Base-by-base conservation (phyloP, 176 grass and related monocot species). In the Pontederia paniculata region DNA sequence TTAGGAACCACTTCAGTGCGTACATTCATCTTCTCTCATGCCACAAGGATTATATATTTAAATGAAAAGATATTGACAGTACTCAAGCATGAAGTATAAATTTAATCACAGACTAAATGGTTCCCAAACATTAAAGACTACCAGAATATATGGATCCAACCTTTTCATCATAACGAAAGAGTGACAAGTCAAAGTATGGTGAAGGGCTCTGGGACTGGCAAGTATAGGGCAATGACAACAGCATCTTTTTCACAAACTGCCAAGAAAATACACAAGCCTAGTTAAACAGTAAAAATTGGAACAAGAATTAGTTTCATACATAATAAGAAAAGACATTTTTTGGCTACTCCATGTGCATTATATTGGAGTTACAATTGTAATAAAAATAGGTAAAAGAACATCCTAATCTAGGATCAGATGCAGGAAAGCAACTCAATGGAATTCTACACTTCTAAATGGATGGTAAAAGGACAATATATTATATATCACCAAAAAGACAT, bases 151-250 rank as follows among this genome's bases (percentile, higher is more conserved):
- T 22, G 70, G 45, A 41, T 44, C 77, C 56, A 61, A 97, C 91
- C 91, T 97, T 97, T 65, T 90, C 91, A 71, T 97, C 91, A 74
- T 97, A 97, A 42, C 86, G 87, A 84, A 97, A 97, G 57, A 97
- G 80, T 8, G 86, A 97, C 17, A 97, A 60, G 44, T 97, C 91
- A 69, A 97, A 90, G 58, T 90, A 97, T 17, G 91, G 91, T 48
- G 91, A 97, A 74, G 91, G 91, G 71, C 86, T 97, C 63, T 90
- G 91, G 20, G 83, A 90, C 57, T 97, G 91, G 76, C 91, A 97
- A 45, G 80, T 81, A 65, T 90, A 90, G 37, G 91, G 91, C 53
- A 97, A 68, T 21, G 83, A 81, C 0, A 31, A 53, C 86, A 97
- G 83, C 77, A 97, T 97, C 67, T 97, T 97, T 74, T 87, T 97